Conservation (phyloP, 345 rosid species). For the Eucalyptus urophylla region DNA sequence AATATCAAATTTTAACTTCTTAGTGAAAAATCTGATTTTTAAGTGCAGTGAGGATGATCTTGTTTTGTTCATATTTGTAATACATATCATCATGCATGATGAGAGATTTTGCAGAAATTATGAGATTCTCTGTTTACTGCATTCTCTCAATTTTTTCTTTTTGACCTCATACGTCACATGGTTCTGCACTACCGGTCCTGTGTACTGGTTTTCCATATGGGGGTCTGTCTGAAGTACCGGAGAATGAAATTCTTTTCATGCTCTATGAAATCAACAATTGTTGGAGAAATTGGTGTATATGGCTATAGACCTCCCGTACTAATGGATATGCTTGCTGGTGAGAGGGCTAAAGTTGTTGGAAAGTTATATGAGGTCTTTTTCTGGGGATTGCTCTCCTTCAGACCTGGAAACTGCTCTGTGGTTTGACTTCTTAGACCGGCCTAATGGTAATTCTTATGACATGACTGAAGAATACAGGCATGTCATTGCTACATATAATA, state of each 20-base stretch:
- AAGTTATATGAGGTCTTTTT: conserved; percentile 70
- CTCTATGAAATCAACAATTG: conserved; percentile 72
- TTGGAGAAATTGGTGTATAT: conserved; percentile 80
- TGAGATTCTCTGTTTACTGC: background rate
- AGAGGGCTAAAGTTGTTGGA: conserved; percentile 83
- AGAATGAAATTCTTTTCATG: conserved; percentile 65
- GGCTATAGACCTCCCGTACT: conserved; percentile 77
- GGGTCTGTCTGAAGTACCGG: conserved; percentile 78
- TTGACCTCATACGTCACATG: background rate
- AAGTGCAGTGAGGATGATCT: background rate
- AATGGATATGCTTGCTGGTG: conserved; percentile 89
- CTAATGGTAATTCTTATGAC: background rate
- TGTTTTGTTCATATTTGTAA: background rate
- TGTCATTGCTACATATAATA: too few species aligned
- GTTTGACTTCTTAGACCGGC: conserved; percentile 9
- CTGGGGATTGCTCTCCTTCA: conserved; percentile 79
- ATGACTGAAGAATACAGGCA: background rate
- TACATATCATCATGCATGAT: background rate
- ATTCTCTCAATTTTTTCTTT: background rate
- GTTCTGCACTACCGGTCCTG: conserved; percentile 35
- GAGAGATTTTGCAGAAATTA: background rate
- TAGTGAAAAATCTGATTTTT: too few species aligned
- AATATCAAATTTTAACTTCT: background rate
- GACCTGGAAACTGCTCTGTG: conserved; percentile 86
- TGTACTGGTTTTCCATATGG: conserved; percentile 86